Evolutionary conservation across 108 stramenopile species (phyloP), one percentile per base, ranked within the genome.

Genomic region (Pseudonitzschia multiseries): DNA sequence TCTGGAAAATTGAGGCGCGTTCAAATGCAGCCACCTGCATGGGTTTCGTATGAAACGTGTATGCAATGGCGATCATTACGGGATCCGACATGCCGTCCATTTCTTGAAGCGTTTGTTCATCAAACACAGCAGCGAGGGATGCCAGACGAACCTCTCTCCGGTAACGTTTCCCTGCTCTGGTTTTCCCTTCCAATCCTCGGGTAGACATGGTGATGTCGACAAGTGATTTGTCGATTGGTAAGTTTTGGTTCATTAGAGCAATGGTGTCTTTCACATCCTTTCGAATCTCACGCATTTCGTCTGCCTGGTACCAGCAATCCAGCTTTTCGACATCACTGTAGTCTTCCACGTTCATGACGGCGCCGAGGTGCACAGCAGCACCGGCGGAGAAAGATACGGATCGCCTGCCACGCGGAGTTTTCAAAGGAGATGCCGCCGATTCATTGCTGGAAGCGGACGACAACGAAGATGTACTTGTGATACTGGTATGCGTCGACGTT

Each of bases 31-130:
- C 64, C 0, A 65, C 64, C 42, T 65, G 64, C 64, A 41, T 43
- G 17, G 64, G 64, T 18, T 43, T 20, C 18, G 40, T 42, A 42
- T 44, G 40, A 41, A 41, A 32, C 10, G 24, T 20, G 24, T 65
- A 65, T 8, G 64, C 32, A 8, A 33, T 33, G 3, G 64, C 64
- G 40, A 65, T 65, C 64, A 65, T 65, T 17, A 65, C 40, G 17
- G 64, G 64, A 65, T 65, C 64, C 18, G 15, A 13, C 4, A 65
- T 20, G 40, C 64, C 64, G 24, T 65, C 64, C 41, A 65, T 65
- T 42, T 42, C 64, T 65, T 65, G 64, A 12, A 43, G 18, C 18
- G 42, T 24, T 65, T 65, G 64, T 65, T 65, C 64, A 18, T 65
- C 64, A 18, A 65, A 44, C n/a, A 65, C 64, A 10, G 42, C 64